Conservation (phyloP, 371 early-diverging fungal genomes). For the Syncephalastrum racemosum region DNA sequence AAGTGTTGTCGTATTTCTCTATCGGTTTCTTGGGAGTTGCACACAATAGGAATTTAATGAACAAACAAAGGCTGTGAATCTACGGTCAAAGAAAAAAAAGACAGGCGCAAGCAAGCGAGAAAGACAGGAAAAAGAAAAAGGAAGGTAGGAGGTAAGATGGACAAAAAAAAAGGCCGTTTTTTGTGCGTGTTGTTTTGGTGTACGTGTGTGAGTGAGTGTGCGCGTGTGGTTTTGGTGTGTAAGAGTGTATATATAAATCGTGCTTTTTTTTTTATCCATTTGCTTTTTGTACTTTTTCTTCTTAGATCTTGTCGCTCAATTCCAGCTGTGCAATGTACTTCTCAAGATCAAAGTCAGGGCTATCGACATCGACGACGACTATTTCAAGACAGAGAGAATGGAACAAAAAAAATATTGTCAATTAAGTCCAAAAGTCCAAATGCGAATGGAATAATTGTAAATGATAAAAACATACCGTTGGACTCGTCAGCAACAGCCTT, state of each 20-base stretch:
- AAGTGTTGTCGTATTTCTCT: too few species aligned
- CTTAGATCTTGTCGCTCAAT: slow-evolving; percentile 25
- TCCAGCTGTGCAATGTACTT: slow-evolving; percentile 56
- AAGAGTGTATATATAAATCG: slow-evolving; percentile 2
- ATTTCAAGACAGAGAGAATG: too few species aligned
- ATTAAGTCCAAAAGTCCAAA: neutral
- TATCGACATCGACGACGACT: slow-evolving; percentile 53
- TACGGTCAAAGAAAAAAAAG: too few species aligned
- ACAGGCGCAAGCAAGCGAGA: too few species aligned
- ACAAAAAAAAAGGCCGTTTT: slow-evolving; percentile 1
- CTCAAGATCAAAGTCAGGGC: slow-evolving; percentile 68
- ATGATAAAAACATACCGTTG: slow-evolving; percentile 11
- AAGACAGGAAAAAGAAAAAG: neutral
- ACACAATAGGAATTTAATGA: too few species aligned
- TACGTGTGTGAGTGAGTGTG: neutral
- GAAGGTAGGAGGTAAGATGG: neutral
- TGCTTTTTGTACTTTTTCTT: neutral
- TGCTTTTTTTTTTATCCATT: slow-evolving; percentile 6
- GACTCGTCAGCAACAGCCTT: slow-evolving; percentile 19
- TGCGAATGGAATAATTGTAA: neutral
- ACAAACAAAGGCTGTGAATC: too few species aligned
- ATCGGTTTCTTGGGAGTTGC: too few species aligned
- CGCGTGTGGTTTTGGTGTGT: neutral
- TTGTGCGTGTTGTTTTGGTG: neutral
- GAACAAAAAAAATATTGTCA: slow-evolving; percentile 4